Base-by-base conservation (phyloP, 2,329 filamentous ascomycete genomes). In the Colletotrichum godetiae region DNA sequence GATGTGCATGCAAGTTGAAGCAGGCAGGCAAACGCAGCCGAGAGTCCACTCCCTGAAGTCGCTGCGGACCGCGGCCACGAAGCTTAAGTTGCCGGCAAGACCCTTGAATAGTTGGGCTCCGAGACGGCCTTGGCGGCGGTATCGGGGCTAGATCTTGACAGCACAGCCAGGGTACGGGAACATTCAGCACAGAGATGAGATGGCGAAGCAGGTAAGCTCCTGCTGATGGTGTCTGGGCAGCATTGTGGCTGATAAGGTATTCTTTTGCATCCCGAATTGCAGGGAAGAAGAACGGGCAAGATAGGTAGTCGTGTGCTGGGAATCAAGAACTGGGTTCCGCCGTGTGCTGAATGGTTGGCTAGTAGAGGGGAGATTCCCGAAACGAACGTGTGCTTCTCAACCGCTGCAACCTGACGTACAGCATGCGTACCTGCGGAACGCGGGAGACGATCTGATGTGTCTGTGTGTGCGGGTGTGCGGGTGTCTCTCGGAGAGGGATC, bases 51-150 rank as follows among this genome's bases (percentile, higher is more conserved):
- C 31, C 42, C 24, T 52, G 27, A 24, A 31, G 67, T 65, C 60
- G 46, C 59, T 65, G 66, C 60, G 37, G 55, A 24, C 27, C 58
- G 55, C 22, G 31, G 59, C 15, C 60, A 65, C 33, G 66, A 65
- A 66, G 55, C 60, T 66, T 66, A 61, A 73, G 31, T 19, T 73
- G 29, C 71, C 22, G 27, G 71, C 71, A 71, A 70, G 60, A 73
- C 70, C 70, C 66, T 55, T 64, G 66, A 24, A 27, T 35, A 27
- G 10, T n/a, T 15, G 52, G 61, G 49, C 58, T 33, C n/a, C 5
- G 8, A 61, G 60, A n/a, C 24, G 24, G 53, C 31, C 31, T 35
- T n/a, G 52, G 52, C 13, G 60, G 67, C 52, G 58, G 10, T 46
- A 37, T n/a, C 58, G 52, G 57, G n/a, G 35, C 49, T 35, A 24